Conservation (phyloP, 768 basidiomycete genomes). For the Polyporus arcularius region DNA sequence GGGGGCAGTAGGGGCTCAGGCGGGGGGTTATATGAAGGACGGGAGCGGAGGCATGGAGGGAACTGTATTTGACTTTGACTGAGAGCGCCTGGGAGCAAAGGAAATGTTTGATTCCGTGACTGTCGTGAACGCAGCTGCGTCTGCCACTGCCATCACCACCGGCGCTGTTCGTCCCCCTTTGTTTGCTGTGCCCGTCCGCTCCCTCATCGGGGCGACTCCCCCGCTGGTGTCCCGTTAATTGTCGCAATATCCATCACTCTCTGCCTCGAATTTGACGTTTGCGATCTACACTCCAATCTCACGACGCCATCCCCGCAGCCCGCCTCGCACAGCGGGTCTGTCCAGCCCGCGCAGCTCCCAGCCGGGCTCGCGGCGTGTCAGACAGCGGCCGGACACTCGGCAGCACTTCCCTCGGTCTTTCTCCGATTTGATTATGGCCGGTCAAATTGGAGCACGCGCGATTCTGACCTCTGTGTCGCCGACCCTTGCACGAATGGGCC, state of each 20-base stretch:
- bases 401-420: background rate
- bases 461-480: too few relatives aligned
- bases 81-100: conserved; percentile 15
- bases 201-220: conserved; percentile 2
- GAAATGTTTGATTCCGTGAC: conserved; percentile 13
- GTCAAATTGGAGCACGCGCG: conserved; percentile 9
- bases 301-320: conserved; percentile 7
- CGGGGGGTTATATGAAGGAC: conserved; percentile 13
- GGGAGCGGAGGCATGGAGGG: conserved; percentile 4
- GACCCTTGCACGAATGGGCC: background rate
- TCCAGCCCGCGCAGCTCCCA: background rate
- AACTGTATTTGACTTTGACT: conserved; percentile 23
- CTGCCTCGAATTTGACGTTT: conserved; percentile 13
- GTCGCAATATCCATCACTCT: conserved; percentile 5
- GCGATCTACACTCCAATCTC: conserved; percentile 15
- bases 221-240: background rate
- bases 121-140: conserved; percentile 1
- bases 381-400: background rate
- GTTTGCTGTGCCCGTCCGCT: conserved; percentile 10
- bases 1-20: background rate
- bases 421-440: conserved; percentile 4
- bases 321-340: background rate
- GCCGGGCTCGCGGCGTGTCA: background rate
- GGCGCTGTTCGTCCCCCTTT: conserved; percentile 12
- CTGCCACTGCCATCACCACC: conserved; percentile 16